Conservation (phyloP, 176 grass and related monocot genomes). For the Coix lacrymajobi region DNA sequence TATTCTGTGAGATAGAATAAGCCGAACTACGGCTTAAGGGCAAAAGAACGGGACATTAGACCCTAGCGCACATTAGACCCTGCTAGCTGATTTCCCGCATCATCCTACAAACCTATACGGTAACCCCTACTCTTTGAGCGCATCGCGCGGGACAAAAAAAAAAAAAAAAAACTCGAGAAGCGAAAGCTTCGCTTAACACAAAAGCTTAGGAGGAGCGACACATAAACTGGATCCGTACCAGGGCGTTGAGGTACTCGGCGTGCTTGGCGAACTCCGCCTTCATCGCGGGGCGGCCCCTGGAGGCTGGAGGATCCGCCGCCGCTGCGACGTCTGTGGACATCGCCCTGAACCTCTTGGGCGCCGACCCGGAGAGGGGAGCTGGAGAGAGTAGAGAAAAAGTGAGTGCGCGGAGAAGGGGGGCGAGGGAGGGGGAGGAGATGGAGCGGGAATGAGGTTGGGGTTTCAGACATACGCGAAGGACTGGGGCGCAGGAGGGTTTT, state of each 20-base stretch:
- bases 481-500: constrained; percentile 8
- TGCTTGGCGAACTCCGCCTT: constrained; percentile 43
- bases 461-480: neutral
- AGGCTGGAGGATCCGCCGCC: neutral
- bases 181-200: neutral
- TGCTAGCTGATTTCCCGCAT: neutral
- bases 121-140: neutral
- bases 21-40: too few relatives aligned
- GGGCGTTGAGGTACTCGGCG: constrained; percentile 43
- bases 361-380: constrained; percentile 25
- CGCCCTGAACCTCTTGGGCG: constrained; percentile 31
- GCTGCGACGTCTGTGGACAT: constrained; percentile 31
- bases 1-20: too few relatives aligned
- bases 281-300: constrained; percentile 29
- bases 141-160: neutral
- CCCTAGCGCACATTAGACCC: neutral
- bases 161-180: neutral
- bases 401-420: neutral
- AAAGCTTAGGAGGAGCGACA: neutral
- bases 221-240: constrained; percentile 13
- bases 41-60: too few relatives aligned
- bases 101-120: neutral
- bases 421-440: neutral
- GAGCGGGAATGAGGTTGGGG: neutral
- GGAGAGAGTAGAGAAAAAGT: neutral